A percentile compares a stretch with the other conserved stretches of the same genome.
Evolutionary conservation across 2,329 filamentous ascomycete species (phyloP).

Genomic region (Trichoderma guizhouense): DNA sequence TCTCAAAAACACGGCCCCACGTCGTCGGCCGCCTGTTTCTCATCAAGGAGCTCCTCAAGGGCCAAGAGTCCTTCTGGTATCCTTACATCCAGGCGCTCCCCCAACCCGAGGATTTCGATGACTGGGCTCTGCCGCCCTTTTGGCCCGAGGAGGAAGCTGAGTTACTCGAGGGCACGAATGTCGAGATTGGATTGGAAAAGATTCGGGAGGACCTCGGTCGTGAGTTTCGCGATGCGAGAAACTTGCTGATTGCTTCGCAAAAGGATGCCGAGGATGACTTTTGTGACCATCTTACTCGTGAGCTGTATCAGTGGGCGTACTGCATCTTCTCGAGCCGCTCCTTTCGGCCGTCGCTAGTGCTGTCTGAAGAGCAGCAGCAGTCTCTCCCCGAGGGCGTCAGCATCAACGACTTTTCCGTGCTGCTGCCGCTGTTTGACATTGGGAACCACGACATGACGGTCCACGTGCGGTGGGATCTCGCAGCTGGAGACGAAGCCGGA

Average conservation of each 20-base stretch:
- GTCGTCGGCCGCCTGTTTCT: conserved; percentile 66
- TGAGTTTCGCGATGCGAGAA: conserved; percentile 45
- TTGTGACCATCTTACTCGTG: conserved; percentile 39
- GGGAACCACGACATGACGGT: conserved; percentile 66
- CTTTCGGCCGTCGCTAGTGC: conserved; percentile 59
- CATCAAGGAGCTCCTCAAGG: conserved; percentile 62
- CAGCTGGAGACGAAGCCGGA: conserved; percentile 19
- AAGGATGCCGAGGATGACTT: conserved; percentile 27
- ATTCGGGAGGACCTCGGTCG: conserved; percentile 45
- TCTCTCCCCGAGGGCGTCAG: conserved; percentile 31
- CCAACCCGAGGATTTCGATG: conserved; percentile 49
- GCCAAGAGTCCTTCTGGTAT: conserved; percentile 60
- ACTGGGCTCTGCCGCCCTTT: conserved; percentile 58
- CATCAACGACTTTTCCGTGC: conserved; percentile 61
- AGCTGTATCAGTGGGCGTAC: conserved; percentile 62
- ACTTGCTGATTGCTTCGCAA: conserved; percentile 30
- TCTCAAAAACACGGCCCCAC: conserved; percentile 51
- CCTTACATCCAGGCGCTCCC: conserved; percentile 66
- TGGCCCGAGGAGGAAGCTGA: conserved; percentile 60
- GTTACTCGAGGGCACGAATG: conserved; percentile 53
- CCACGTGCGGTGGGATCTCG: conserved; percentile 55
- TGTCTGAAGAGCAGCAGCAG: conserved; percentile 35
- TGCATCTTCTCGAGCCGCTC: conserved; percentile 63
- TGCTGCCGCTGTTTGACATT: conserved; percentile 69
- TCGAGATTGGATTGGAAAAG: conserved; percentile 47